Evolutionary conservation across 305 asterid species (phyloP), one percentile per base, ranked within the genome.

Genomic region (Coffea humblotiana): DNA sequence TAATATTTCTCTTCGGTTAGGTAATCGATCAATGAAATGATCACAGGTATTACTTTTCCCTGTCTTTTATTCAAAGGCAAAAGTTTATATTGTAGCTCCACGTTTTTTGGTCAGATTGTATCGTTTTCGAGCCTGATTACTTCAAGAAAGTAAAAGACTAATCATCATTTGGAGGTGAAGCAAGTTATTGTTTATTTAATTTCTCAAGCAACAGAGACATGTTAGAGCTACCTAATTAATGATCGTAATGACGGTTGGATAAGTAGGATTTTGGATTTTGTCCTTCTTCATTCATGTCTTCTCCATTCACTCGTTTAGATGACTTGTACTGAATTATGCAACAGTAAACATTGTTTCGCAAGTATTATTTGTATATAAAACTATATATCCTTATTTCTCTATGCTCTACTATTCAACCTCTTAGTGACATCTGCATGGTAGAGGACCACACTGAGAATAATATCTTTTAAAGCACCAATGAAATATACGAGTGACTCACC

Each of bases 31-130:
- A 16, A 61, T 61, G 71, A 76, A 61, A 76, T 25, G 45, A 27
- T n/a, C 27, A 67, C 27, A 43, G 56, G 49, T 8, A 6, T 32
- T 29, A 13, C 45, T 35, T 27, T 74, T 54, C 10, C 1, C 4
- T 21, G 68, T 56, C 52, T 13, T 21, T 74, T 45, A 54, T 23
- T 19, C 48, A 21, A 74, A 56, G 52, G 37, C 51, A 54, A 25
- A 73, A 25, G 32, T 32, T 32, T 21, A 14, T 45, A 32, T 15
- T 54, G 66, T 52, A 54, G 21, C 45, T 60, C 66, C 66, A 73
- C 61, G 32, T 75, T 72, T 25, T 75, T 75, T 75, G 40, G 70
- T 60, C 43, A 56, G 29, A n/a, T 21, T 21, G 29, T 70, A 13
- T 75, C 27, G 18, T 58, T 60, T 18, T 75, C 63, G 16, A n/a